Evolutionary conservation across 176 grass and related monocot species (phyloP).

Genomic region (Oryza rufipogon): DNA sequence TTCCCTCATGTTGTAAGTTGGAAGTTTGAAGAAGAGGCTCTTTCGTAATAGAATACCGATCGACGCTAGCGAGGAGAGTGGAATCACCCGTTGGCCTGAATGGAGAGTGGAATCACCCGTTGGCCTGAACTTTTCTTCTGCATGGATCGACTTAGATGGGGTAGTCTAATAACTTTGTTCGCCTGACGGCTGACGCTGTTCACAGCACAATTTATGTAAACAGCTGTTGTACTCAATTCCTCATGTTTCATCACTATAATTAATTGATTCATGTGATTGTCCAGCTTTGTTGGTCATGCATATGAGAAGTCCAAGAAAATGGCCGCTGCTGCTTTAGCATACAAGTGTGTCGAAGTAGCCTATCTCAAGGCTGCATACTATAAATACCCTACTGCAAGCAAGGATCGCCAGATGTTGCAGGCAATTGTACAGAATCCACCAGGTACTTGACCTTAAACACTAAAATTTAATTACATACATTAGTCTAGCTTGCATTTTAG

Average conservation of each 20-base stretch:
- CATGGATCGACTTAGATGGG: slow-evolving; percentile 9
- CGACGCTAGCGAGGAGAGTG: no score
- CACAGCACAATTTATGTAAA: slow-evolving; percentile 1
- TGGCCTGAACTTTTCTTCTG: slow-evolving; percentile 11
- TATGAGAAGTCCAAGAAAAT: slow-evolving; percentile 91
- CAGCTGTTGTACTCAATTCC: neutral
- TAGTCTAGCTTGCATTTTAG: neutral
- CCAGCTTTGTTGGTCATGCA: slow-evolving; percentile 85
- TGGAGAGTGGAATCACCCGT: no score
- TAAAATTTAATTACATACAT: slow-evolving; percentile 33
- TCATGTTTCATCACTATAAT: slow-evolving; percentile 25
- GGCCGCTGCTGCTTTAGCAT: slow-evolving; percentile 91
- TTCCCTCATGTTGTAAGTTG: slow-evolving; percentile 20
- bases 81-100: neutral
- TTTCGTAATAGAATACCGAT: no score
- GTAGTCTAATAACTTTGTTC: slow-evolving; percentile 10
- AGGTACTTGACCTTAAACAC: slow-evolving; percentile 56
- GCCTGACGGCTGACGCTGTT: neutral
- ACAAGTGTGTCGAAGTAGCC: slow-evolving; percentile 98
- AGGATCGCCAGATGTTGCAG: slow-evolving; percentile 87
- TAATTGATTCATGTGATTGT: slow-evolving; percentile 42
- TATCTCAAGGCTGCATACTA: slow-evolving; percentile 95
- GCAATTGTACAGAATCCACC: slow-evolving; percentile 71
- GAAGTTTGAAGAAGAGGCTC: neutral
- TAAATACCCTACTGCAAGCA: slow-evolving; percentile 72